Evolutionary conservation across 306 rosid species (phyloP), one percentile per base, ranked within the genome.

Genomic region (Lathyrus oleraceus): DNA sequence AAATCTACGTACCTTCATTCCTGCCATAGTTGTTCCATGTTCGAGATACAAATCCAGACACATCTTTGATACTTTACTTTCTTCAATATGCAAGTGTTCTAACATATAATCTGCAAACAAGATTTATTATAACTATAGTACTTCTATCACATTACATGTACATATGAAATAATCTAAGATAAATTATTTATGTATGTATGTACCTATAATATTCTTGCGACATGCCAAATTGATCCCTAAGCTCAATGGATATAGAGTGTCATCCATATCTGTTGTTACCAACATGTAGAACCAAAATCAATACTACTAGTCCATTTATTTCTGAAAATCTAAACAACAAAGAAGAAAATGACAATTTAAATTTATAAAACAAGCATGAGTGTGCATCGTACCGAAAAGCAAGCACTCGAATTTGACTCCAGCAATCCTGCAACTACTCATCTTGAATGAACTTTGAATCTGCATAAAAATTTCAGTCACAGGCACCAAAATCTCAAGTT

Each of bases 11-110:
- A 89, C 97, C 89, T 89, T 89, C 2, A 91, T 69, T 70, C 97
- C 96, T 11, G 97, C 96, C 97, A 91, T 87, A 43, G 96, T 91
- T 65, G 97, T 91, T 40, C 97, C 97, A 28, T 86, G 61, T 79
- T 89, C 90, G 40, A 61, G 42, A 53, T 91, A 89, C 78, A 91
- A 69, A 39, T 89, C 90, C 42, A 89, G 63, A 76, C 96, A 91
- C 89, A 89, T 83, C 71, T 78, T 77, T 61, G 96, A 89, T 2
- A 91, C 97, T 81, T 79, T 78, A 67, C 69, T 83, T 68, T 89
- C 90, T 68, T 91, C 88, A 45, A 91, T 87, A 28, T 81, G 81
- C 83, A 91, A 74, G 61, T 71, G 48, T 65, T 83, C 83, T 81
- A 79, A 57, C 97, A 91, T 91, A 71, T 75, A 91, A 6, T 86